Base-by-base conservation (phyloP, 139 green algal species). In the Micractinium conductrix region DNA sequence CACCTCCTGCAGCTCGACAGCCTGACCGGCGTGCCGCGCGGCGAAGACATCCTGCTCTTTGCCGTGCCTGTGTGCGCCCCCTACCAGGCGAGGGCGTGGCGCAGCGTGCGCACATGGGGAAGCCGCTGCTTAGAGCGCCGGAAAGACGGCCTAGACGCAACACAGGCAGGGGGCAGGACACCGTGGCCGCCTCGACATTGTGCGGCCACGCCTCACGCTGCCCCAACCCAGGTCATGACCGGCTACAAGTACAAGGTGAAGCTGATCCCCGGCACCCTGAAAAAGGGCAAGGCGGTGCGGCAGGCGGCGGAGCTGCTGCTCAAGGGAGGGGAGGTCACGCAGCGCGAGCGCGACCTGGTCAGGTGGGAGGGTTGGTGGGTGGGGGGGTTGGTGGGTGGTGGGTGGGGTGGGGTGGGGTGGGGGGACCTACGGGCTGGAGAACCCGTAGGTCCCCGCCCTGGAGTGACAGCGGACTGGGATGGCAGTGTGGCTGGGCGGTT, bases 211-310 rank as follows among this genome's bases (percentile, higher is more conserved):
- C n/a, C 62, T 2, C 62, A 70, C 62, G 6, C 22, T 14, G 6
- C 17, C 62, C 62, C 37, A 53, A 40, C 70, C 14, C 30, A 81
- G 74, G 86, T 90, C 3, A n/a, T 87, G 67, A 68, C 86, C 48
- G 65, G 37, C 60, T 99, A 94, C 92, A 98, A 98, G 91, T 97
- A 92, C 90, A 95, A 95, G 75, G 90, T 98, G 5, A 97, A 98
- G 89, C 44, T 98, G 38, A 90, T 88, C 0, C 93, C 95, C 14
- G 97, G 97, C 35, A 93, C 89, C 2, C 87, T 95, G 58, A 98
- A 97, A 88, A 99, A 98, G 88, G 97, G 97, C 85, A 98, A 97
- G 86, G 96, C 95, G 4, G 92, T 85, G 4, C 91, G 91, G 5
- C 92, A 95, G 89, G 72, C 68, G 62, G 6, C 94, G 45, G 95